Conservation (phyloP, 2,329 filamentous ascomycete species). For the Gliomastix tumulicola region DNA sequence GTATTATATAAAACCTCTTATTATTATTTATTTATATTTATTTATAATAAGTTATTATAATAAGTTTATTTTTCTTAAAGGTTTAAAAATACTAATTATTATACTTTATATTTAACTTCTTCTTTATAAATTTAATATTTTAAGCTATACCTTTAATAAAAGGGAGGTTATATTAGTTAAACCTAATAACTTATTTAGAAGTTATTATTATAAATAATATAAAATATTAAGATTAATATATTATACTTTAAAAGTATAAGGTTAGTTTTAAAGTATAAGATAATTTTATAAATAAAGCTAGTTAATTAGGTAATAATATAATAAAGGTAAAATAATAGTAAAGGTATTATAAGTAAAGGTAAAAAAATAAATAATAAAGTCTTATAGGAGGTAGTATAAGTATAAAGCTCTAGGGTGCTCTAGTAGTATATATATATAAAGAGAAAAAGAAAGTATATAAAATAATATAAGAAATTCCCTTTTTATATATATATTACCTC, state of each 20-base stretch:
- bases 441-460: background rate
- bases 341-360: background rate
- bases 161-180: background rate
- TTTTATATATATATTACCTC: background rate
- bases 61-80: background rate
- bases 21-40: background rate
- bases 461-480: background rate
- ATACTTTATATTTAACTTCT: background rate
- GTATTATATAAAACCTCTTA: background rate
- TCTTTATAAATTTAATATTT: conserved; percentile 1
- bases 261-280: background rate
- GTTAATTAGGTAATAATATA: background rate
- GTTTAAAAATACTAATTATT: background rate
- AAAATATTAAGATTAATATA: background rate
- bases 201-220: background rate
- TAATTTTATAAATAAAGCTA: conserved; percentile 1
- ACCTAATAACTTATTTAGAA: background rate
- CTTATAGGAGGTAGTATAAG: background rate
- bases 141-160: background rate
- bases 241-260: background rate
- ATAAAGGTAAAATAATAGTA: background rate
- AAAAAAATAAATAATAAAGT: background rate
- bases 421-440: background rate
- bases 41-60: conserved; percentile 1
- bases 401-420: background rate